Conservation (phyloP, 345 rosid species). For the Murraya paniculata region DNA sequence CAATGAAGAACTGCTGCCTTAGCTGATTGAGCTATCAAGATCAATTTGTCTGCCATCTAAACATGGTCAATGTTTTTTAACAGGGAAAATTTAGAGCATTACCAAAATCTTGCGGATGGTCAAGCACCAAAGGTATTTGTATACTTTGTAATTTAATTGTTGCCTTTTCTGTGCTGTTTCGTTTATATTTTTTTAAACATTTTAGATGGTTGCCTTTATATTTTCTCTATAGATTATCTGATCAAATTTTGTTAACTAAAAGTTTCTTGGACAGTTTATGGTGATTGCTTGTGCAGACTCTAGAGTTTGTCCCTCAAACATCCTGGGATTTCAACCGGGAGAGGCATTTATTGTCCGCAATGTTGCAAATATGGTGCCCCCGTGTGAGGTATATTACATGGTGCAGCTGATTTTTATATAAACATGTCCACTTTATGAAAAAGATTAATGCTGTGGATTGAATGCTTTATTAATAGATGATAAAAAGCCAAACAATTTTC, state of each 20-base stretch:
- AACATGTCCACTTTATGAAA: not conserved
- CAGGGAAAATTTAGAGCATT: slow-evolving; percentile 79
- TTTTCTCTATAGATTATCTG: not conserved
- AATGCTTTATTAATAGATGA: not conserved
- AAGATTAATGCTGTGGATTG: not conserved
- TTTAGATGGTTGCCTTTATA: not conserved
- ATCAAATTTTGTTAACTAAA: slow-evolving; percentile 22
- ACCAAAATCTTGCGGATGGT: slow-evolving; percentile 55
- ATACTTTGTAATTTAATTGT: not conserved
- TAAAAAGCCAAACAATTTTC: not conserved
- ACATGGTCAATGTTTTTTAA: slow-evolving; percentile 18
- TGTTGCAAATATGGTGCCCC: slow-evolving; percentile 87
- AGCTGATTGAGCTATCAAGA: slow-evolving; percentile 11
- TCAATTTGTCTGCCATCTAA: slow-evolving; percentile 10
- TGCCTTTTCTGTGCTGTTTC: not conserved
- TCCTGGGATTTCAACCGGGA: slow-evolving; percentile 94
- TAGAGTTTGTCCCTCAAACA: slow-evolving; percentile 87
- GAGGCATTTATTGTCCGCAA: slow-evolving; percentile 92
- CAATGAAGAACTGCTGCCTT: slow-evolving; percentile 1
- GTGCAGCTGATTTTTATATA: not conserved
- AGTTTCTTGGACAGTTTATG: slow-evolving; percentile 67
- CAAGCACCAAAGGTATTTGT: slow-evolving; percentile 77
- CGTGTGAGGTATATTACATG: slow-evolving; percentile 58
- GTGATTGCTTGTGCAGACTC: slow-evolving; percentile 98
- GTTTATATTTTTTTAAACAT: not conserved